These are phyloP conservation scores for Phytopythium helicoides DNA, from an alignment of 352 stramenopile species.

Conservation along the genomic window DNA sequence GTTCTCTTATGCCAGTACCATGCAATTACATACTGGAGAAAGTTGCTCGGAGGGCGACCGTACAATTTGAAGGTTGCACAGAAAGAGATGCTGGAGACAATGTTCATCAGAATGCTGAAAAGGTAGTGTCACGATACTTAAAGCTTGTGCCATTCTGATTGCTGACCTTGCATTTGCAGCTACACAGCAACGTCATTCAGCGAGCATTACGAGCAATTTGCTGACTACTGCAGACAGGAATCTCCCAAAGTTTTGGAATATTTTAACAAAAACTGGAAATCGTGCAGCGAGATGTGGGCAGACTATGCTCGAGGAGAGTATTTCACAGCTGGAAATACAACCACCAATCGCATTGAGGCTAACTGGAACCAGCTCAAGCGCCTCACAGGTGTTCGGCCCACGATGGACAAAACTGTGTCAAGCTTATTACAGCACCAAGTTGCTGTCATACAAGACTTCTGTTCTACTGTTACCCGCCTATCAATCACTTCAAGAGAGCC, in stretches of 20 bases:
- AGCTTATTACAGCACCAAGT: constrained; percentile 15
- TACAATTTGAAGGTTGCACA: constrained; percentile 13
- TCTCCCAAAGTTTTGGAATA: not conserved
- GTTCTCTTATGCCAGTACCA: constrained; percentile 13
- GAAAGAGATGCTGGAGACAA: constrained; percentile 2
- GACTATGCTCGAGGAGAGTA: constrained; percentile 6
- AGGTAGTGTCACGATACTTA: not conserved
- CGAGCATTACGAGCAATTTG: too few relatives aligned
- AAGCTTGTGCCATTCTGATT: not conserved
- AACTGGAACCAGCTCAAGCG: constrained; percentile 24
- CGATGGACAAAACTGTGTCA: constrained; percentile 14
- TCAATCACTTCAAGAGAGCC: too few relatives aligned
- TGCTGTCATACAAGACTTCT: constrained; percentile 7
- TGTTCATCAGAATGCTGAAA: constrained; percentile 10
- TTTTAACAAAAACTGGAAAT: constrained; percentile 16
- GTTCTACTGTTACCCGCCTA: too few relatives aligned
- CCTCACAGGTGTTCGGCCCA: constrained; percentile 3
- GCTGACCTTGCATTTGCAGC: too few relatives aligned
- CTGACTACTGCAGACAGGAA: not conserved
- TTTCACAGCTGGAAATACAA: constrained; percentile 16
- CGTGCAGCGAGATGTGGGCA: constrained; percentile 10
- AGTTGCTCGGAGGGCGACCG: constrained; percentile 5
- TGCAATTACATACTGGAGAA: constrained; percentile 14
- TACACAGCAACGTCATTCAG: too few relatives aligned
- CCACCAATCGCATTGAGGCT: constrained; percentile 15